Evolutionary conservation across 306 rosid species (phyloP).

Genomic region (Medicago arabica): DNA sequence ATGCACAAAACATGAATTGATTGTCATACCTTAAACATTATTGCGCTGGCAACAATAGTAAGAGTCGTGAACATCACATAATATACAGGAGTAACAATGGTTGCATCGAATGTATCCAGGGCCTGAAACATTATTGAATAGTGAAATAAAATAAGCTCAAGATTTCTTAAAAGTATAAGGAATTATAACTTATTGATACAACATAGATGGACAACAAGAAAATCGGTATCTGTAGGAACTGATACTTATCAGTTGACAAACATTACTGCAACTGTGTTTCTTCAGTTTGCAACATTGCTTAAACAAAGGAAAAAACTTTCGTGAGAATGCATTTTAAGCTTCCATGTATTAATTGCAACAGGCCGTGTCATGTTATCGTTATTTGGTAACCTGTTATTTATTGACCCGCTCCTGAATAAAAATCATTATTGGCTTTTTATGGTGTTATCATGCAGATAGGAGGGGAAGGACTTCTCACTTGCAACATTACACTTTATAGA

Average conservation of each 20-base stretch:
- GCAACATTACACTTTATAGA: slow-evolving; percentile 23
- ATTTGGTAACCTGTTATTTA: slow-evolving; percentile 3
- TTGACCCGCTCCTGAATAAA: background rate
- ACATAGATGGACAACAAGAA: slow-evolving; percentile 19
- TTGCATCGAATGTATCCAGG: slow-evolving; percentile 81
- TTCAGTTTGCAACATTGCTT: slow-evolving; percentile 30
- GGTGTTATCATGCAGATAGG: slow-evolving; percentile 5
- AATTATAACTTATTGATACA: slow-evolving; percentile 1
- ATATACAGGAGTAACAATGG: slow-evolving; percentile 87
- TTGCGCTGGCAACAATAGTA: slow-evolving; percentile 84
- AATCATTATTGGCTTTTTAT: background rate
- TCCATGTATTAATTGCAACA: slow-evolving; percentile 12
- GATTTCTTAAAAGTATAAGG: background rate
- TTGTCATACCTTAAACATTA: slow-evolving; percentile 81
- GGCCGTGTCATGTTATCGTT: background rate
- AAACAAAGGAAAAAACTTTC: background rate
- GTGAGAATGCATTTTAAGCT: slow-evolving; percentile 14
- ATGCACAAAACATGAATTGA: slow-evolving; percentile 21
- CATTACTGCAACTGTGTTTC: slow-evolving; percentile 13
- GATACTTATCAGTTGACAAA: slow-evolving; percentile 22
- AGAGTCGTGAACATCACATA: slow-evolving; percentile 96
- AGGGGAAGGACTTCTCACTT: slow-evolving; percentile 24
- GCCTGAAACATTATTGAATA: slow-evolving; percentile 62
- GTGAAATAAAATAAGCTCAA: slow-evolving; percentile 30
- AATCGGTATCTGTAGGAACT: slow-evolving; percentile 5